Evolutionary conservation across 257 asterid species (phyloP).

Genomic region (Phtheirospermum japonicum): DNA sequence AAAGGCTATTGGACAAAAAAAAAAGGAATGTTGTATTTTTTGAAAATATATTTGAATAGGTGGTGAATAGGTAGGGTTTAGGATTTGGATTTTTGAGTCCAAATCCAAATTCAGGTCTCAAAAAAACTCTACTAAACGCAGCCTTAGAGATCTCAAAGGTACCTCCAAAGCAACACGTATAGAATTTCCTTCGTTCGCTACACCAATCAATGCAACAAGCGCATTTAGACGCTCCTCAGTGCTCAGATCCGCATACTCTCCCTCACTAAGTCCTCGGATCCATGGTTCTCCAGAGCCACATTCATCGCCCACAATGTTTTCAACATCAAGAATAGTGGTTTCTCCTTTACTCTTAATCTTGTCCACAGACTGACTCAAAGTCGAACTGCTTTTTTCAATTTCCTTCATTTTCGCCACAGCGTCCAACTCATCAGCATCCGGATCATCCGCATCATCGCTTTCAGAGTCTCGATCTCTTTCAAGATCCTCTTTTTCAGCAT

Average conservation of each 20-base stretch:
- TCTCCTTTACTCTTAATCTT: slow-evolving; percentile 36
- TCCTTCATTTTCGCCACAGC: slow-evolving; percentile 36
- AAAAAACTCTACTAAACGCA: background rate
- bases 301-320: slow-evolving; percentile 49
- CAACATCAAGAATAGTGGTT: slow-evolving; percentile 33
- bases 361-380: slow-evolving; percentile 29
- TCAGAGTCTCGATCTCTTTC: slow-evolving; percentile 43
- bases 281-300: slow-evolving; percentile 58
- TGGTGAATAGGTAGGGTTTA: too few species aligned
- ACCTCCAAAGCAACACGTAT: slow-evolving; percentile 79
- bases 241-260: slow-evolving; percentile 69
- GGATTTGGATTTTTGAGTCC: too few species aligned
- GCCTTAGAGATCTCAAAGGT: slow-evolving; percentile 16
- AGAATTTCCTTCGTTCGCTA: slow-evolving; percentile 85
- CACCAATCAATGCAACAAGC: slow-evolving; percentile 66
- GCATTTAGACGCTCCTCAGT: slow-evolving; percentile 84
- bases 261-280: slow-evolving; percentile 87
- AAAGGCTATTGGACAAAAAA: too few species aligned
- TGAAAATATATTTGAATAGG: too few species aligned
- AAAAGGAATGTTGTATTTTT: too few species aligned
- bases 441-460: slow-evolving; percentile 70
- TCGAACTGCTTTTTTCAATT: slow-evolving; percentile 15
- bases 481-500: slow-evolving; percentile 30
- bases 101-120: background rate
- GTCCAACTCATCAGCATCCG: slow-evolving; percentile 59